Evolutionary conservation across 1,284 basidiomycete species (phyloP).

Genomic region (Apiotrichum porosum): DNA sequence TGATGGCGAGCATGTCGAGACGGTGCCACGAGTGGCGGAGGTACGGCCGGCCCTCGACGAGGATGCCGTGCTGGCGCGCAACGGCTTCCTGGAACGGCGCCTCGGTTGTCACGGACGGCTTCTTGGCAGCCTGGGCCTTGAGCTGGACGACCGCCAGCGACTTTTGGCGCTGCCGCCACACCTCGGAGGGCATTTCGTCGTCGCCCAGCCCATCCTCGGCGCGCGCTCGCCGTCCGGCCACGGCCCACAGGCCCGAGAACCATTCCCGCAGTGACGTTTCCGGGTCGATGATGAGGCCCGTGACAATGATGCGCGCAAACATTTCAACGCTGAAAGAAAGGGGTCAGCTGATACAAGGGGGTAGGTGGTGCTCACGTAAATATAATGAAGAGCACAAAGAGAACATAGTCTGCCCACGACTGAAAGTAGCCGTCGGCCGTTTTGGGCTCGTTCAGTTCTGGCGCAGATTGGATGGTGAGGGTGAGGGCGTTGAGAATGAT

Average conservation of each 20-base stretch:
- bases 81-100: constrained; percentile 54
- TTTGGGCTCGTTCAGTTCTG: constrained; percentile 52
- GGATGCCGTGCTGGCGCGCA: constrained; percentile 43
- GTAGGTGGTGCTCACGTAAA: constrained; percentile 91
- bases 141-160: not conserved
- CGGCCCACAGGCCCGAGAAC: not conserved
- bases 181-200: no score
- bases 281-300: constrained; percentile 86
- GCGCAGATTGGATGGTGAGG: constrained; percentile 71
- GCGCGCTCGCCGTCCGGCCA: not conserved
- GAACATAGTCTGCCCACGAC: constrained; percentile 76
- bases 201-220: not conserved
- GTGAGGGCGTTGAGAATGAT: constrained; percentile 82
- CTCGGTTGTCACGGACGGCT: constrained; percentile 25
- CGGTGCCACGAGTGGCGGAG: constrained; percentile 91
- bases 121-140: not conserved
- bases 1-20: constrained; percentile 79
- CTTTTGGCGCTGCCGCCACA: not conserved
- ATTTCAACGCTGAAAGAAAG: constrained; percentile 64
- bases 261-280: constrained; percentile 60
- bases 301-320: constrained; percentile 81
- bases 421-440: constrained; percentile 69
- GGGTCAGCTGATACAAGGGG: no score
- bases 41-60: constrained; percentile 59
- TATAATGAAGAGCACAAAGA: constrained; percentile 75